Evolutionary conservation across 2,329 filamentous ascomycete genomes (phyloP).

Genomic region (Rugonectria rugulosa): DNA sequence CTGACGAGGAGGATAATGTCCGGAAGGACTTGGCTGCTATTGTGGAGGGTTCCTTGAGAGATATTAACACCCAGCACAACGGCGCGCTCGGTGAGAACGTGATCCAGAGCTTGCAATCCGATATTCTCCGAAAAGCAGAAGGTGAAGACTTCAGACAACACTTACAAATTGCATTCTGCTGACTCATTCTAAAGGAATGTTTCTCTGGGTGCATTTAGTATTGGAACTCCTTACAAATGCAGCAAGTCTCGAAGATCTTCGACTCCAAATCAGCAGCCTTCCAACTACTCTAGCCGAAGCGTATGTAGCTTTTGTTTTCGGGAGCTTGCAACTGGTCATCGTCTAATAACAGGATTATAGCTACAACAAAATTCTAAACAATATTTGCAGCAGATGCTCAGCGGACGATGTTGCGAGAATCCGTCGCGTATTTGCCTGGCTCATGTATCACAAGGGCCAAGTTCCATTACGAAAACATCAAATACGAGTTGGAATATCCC

Average conservation of each 20-base stretch:
- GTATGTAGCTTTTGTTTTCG: neutral
- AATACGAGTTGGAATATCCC: neutral
- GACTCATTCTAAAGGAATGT: neutral
- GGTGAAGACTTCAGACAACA: neutral
- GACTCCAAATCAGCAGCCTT: neutral
- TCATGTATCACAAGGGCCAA: slow-evolving; percentile 3
- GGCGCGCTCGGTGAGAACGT: neutral
- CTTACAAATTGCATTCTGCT: neutral
- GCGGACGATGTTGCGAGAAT: neutral
- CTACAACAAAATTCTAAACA: neutral
- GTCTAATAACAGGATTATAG: neutral
- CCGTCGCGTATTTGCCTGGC: slow-evolving; percentile 4
- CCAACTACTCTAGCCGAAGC: neutral
- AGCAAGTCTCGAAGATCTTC: neutral
- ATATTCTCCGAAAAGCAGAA: neutral
- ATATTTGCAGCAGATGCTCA: slow-evolving; percentile 1
- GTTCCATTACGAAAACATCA: slow-evolving; percentile 1
- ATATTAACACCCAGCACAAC: neutral
- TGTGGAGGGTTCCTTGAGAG: neutral
- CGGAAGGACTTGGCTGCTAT: neutral
- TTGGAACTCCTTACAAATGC: neutral
- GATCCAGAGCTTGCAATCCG: neutral
- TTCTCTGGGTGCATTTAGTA: slow-evolving; percentile 10
- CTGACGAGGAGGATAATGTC: neutral
- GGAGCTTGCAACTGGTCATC: neutral